Percentiles rank a stretch among this genome's conserved stretches.
These are phyloP conservation scores for Candida argentea DNA, from an alignment of 805 yeast genomes.

Conservation along the genomic window DNA sequence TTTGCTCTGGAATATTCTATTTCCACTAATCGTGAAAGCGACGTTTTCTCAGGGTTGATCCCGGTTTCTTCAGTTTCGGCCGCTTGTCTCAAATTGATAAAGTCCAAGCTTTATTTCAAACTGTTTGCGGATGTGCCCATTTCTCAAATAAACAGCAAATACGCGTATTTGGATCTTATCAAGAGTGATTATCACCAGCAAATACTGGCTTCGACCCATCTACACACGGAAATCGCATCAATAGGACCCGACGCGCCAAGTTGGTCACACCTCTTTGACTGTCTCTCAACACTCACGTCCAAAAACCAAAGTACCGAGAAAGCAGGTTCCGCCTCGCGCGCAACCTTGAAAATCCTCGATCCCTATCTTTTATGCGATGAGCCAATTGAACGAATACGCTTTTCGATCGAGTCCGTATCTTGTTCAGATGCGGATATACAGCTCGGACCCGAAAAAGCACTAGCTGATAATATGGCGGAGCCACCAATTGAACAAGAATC, in stretches of 20 bases:
- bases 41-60: conserved; percentile 24
- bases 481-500: conserved; percentile 1
- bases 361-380: conserved; percentile 31
- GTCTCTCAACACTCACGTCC: no score
- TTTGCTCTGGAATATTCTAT: conserved; percentile 51
- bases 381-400: background rate
- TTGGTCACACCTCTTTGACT: no score
- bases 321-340: conserved; percentile 24
- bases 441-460: background rate
- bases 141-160: conserved; percentile 5
- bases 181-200: conserved; percentile 19
- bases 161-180: conserved; percentile 22
- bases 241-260: no score
- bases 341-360: conserved; percentile 37
- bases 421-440: background rate
- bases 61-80: conserved; percentile 9
- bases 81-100: conserved; percentile 2
- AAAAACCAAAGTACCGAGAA: conserved; percentile 25
- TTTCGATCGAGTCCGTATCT: no score
- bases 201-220: conserved; percentile 3
- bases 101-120: conserved; percentile 1
- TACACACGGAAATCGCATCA: conserved; percentile 4
- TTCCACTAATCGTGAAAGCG: conserved; percentile 31
- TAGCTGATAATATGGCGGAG: conserved; percentile 6
- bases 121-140: background rate